Evolutionary conservation across 164 flowering plant species (phyloP).

Genomic region (Tetrastigma voinierianum): DNA sequence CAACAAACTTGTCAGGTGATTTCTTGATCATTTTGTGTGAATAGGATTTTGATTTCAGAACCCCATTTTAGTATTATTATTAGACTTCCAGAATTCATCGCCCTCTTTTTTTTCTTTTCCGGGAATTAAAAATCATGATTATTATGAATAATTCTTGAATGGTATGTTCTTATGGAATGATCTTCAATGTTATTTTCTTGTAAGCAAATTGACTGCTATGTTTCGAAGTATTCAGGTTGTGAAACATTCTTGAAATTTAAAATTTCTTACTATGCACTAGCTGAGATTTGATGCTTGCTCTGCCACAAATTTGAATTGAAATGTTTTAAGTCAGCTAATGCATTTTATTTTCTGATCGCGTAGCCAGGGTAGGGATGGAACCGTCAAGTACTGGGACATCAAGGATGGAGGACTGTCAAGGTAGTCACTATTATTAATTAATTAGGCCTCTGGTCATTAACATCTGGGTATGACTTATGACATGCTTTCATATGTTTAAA

Average conservation of each 20-base stretch:
- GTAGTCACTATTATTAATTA: slow-evolving; percentile 23
- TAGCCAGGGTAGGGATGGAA: slow-evolving; percentile 97
- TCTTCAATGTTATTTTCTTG: too few species aligned
- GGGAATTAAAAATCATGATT: too few species aligned
- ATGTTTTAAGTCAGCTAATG: too few species aligned
- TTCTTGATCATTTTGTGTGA: background rate
- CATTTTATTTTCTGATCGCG: slow-evolving; percentile 5
- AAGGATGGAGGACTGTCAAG: slow-evolving; percentile 70
- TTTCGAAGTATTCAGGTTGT: too few species aligned
- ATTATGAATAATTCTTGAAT: too few species aligned
- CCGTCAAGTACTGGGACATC: slow-evolving; percentile 81
- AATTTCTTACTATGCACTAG: too few species aligned
- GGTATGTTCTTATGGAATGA: too few species aligned
- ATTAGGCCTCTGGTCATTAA: background rate
- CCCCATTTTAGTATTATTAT: too few species aligned
- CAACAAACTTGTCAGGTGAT: slow-evolving; percentile 70
- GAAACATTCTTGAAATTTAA: too few species aligned
- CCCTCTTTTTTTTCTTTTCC: too few species aligned
- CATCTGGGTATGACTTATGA: background rate
- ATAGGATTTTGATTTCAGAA: background rate
- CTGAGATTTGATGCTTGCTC: background rate
- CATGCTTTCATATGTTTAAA: background rate
- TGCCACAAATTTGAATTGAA: background rate
- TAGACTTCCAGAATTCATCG: too few species aligned
- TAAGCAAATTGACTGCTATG: too few species aligned